Percentiles rank a stretch among this genome's conserved stretches.
Conservation (phyloP, 2,329 filamentous ascomycete species). For the Colletotrichum sp. region DNA sequence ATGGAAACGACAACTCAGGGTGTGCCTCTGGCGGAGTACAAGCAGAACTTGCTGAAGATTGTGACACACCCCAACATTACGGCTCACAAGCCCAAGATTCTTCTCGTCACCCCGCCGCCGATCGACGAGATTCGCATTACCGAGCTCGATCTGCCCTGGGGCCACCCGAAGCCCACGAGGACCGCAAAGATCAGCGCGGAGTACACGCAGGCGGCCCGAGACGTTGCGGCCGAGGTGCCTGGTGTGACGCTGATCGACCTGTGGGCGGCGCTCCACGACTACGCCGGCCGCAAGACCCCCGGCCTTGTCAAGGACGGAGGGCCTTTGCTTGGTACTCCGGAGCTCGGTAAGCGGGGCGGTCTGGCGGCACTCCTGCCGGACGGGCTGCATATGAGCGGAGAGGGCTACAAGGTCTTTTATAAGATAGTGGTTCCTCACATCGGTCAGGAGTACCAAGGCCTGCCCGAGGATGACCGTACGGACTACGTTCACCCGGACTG, state of each 20-base stretch:
- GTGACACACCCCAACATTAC: constrained; percentile 72
- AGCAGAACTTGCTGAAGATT: constrained; percentile 73
- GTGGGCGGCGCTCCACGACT: constrained; percentile 77
- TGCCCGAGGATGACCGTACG: constrained; percentile 37
- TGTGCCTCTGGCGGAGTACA: constrained; percentile 78
- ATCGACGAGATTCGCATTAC: constrained; percentile 75
- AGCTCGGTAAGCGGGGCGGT: constrained; percentile 54
- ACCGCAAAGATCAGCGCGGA: constrained; percentile 53
- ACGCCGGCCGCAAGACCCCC: constrained; percentile 63
- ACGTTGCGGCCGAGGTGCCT: constrained; percentile 71
- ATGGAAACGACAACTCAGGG: constrained; percentile 71
- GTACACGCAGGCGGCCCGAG: constrained; percentile 65
- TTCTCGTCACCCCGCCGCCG: constrained; percentile 84
- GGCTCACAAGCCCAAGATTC: constrained; percentile 73
- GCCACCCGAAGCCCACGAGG: constrained; percentile 47
- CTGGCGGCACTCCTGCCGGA: constrained; percentile 59
- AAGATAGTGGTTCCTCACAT: constrained; percentile 53
- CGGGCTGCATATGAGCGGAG: constrained; percentile 61
- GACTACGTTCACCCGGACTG: constrained; percentile 56
- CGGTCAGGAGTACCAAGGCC: constrained; percentile 44
- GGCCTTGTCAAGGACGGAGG: constrained; percentile 55
- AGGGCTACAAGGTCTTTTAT: constrained; percentile 59
- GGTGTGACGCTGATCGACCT: constrained; percentile 78
- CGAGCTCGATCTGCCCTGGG: constrained; percentile 47
- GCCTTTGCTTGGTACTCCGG: constrained; percentile 53